Percentiles rank a stretch among this genome's conserved stretches.
phyloP scores from a whole-genome alignment of 768 basidiomycete genomes.

The Lactifluus piperatus region DNA sequence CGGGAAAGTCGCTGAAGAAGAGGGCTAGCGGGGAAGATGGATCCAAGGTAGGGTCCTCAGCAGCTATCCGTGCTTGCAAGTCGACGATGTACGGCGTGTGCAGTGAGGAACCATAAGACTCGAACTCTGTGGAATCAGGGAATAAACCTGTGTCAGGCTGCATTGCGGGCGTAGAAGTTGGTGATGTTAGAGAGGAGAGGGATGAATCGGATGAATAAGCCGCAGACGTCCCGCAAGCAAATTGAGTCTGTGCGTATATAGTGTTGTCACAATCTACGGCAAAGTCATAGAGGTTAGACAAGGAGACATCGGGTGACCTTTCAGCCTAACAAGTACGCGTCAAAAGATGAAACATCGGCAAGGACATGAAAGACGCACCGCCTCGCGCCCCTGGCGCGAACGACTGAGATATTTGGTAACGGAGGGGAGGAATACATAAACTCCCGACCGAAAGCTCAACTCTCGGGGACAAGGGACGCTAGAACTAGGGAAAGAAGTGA shows the following conservation, averaged over 20 bases:
- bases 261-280: conserved; percentile 2
- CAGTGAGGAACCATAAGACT: conserved; percentile 1
- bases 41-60: neutral
- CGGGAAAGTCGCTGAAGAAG: neutral
- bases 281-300: neutral
- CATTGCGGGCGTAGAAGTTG: neutral
- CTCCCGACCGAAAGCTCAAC: neutral
- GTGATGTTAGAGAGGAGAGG: neutral
- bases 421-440: neutral
- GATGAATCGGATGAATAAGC: neutral
- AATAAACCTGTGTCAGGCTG: neutral
- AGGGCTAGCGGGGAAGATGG: neutral
- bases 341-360: neutral
- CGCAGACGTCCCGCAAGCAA: neutral
- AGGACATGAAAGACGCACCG: conserved; percentile 2
- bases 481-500: neutral
- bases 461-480: neutral
- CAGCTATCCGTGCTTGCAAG: neutral
- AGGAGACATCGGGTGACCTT: neutral
- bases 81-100: neutral
- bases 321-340: neutral
- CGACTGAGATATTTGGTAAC: neutral
- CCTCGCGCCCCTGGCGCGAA: neutral
- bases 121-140: neutral
- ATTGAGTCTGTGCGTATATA: neutral